A percentile compares a stretch with the other conserved stretches of the same genome.
Evolutionary conservation across 2,329 filamentous ascomycete genomes (phyloP).

Genomic region (Phoma herbarum): DNA sequence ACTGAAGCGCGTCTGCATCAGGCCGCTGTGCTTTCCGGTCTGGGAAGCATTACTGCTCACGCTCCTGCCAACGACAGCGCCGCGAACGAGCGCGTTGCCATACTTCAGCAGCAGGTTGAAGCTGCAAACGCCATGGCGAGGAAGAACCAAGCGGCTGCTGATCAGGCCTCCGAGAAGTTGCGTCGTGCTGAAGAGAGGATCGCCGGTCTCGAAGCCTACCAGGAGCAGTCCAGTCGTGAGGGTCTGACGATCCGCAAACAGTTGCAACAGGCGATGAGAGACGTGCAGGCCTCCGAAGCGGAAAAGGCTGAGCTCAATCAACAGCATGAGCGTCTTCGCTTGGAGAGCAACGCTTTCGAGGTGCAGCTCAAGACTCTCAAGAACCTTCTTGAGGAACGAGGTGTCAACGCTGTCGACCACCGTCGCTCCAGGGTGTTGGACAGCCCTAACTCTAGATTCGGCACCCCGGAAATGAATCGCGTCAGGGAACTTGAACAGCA

Average conservation of each 20-base stretch:
- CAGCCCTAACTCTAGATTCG: constrained; percentile 76
- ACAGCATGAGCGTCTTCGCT: constrained; percentile 82
- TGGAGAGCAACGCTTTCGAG: constrained; percentile 91
- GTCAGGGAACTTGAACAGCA: constrained; percentile 89
- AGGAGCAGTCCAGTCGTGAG: constrained; percentile 95
- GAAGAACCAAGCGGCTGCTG: constrained; percentile 88
- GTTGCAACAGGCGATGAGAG: constrained; percentile 82
- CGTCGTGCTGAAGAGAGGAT: constrained; percentile 95
- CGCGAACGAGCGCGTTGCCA: constrained; percentile 69
- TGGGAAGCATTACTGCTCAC: constrained; percentile 74
- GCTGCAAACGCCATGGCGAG: constrained; percentile 81
- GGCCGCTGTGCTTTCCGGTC: constrained; percentile 79
- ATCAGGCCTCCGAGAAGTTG: constrained; percentile 85
- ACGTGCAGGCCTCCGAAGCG: constrained; percentile 81
- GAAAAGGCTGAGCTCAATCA: constrained; percentile 84
- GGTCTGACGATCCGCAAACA: constrained; percentile 89
- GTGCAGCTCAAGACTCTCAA: constrained; percentile 95
- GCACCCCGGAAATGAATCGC: constrained; percentile 79
- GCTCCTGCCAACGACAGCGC: constrained; percentile 61
- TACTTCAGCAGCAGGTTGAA: constrained; percentile 81
- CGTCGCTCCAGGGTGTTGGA: constrained; percentile 76
- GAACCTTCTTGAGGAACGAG: constrained; percentile 88
- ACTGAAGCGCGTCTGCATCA: constrained; percentile 88
- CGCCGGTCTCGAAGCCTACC: constrained; percentile 93
- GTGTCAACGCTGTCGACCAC: constrained; percentile 78